These are phyloP conservation scores for Apiospora kogelbergensis DNA, from an alignment of 2,329 filamentous ascomycete species.

Conservation along the genomic window DNA sequence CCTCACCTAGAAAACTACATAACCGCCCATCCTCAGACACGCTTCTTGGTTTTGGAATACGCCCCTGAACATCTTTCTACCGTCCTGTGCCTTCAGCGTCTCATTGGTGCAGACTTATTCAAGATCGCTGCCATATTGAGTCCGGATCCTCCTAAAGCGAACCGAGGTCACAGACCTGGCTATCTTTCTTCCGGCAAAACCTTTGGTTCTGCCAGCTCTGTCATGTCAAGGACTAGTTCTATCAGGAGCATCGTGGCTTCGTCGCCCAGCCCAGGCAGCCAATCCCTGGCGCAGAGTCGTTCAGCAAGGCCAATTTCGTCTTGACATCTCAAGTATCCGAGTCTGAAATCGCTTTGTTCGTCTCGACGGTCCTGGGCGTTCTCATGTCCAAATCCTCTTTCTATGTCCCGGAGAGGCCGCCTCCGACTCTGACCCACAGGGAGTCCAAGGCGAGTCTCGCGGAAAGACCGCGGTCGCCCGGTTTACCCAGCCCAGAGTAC, in stretches of 20 bases:
- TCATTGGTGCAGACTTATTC: slow-evolving; percentile 56
- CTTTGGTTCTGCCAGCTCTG: slow-evolving; percentile 28
- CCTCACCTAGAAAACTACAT: slow-evolving; percentile 63
- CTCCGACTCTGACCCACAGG: slow-evolving; percentile 5
- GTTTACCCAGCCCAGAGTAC: slow-evolving; percentile 21
- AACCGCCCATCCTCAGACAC: slow-evolving; percentile 49
- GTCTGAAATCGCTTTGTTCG: slow-evolving; percentile 53
- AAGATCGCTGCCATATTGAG: slow-evolving; percentile 60
- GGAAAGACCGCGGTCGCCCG: slow-evolving; percentile 16
- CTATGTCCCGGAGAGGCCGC: slow-evolving; percentile 42
- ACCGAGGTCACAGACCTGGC: slow-evolving; percentile 14
- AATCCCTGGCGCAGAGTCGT: slow-evolving; percentile 20
- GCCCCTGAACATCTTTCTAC: slow-evolving; percentile 56
- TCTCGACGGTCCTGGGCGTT: slow-evolving; percentile 51
- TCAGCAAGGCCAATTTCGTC: slow-evolving; percentile 56
- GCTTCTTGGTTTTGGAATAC: slow-evolving; percentile 60
- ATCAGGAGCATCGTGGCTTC: slow-evolving; percentile 2
- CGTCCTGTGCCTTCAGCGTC: slow-evolving; percentile 55
- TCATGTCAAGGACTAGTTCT: slow-evolving; percentile 15
- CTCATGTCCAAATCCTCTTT: slow-evolving; percentile 45
- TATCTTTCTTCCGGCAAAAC: slow-evolving; percentile 22
- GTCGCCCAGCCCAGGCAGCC: background rate
- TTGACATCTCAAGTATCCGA: slow-evolving; percentile 55
- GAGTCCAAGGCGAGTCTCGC: slow-evolving; percentile 1
- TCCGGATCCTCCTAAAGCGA: slow-evolving; percentile 36